phyloP scores from a whole-genome alignment of 768 basidiomycete genomes.

The Pleurotus salmoneostramineus region DNA sequence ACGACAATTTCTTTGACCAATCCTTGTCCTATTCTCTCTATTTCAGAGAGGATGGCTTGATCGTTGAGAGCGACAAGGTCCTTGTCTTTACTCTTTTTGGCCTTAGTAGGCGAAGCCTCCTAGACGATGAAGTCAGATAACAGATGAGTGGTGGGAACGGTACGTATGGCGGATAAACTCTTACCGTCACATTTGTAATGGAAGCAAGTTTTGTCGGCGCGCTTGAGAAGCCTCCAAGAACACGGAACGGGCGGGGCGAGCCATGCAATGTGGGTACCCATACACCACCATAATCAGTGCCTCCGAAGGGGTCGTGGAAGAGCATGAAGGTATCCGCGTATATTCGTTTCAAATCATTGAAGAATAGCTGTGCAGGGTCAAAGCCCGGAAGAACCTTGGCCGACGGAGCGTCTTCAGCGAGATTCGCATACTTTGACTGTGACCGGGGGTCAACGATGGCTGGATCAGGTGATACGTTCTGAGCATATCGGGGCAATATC shows the following conservation, averaged over 20 bases:
- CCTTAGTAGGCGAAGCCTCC: not conserved
- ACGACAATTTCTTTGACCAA: slow-evolving; percentile 51
- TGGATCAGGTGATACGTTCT: slow-evolving; percentile 55
- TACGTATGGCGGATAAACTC: not conserved
- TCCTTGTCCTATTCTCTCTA: slow-evolving; percentile 70
- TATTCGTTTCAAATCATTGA: slow-evolving; percentile 61
- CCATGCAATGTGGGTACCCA: slow-evolving; percentile 77
- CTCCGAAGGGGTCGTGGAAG: slow-evolving; percentile 84
- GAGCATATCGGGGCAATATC: slow-evolving; percentile 67
- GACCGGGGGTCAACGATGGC: slow-evolving; percentile 19
- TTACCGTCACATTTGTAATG: not conserved
- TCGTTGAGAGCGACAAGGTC: slow-evolving; percentile 65
- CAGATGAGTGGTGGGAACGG: not conserved
- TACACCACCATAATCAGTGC: slow-evolving; percentile 72
- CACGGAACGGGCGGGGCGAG: slow-evolving; percentile 64
- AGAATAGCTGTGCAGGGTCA: slow-evolving; percentile 69
- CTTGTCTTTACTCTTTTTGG: slow-evolving; percentile 47
- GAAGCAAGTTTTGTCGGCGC: slow-evolving; percentile 33
- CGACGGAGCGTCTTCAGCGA: slow-evolving; percentile 22
- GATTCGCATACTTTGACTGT: slow-evolving; percentile 46
- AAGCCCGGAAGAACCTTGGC: slow-evolving; percentile 52
- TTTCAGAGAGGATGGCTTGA: slow-evolving; percentile 64
- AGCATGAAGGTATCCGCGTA: slow-evolving; percentile 77
- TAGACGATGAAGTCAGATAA: not conserved
- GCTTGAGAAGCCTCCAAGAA: slow-evolving; percentile 78